Base-by-base conservation (phyloP, 176 grass and related monocot species). In the Carex littledalei region DNA sequence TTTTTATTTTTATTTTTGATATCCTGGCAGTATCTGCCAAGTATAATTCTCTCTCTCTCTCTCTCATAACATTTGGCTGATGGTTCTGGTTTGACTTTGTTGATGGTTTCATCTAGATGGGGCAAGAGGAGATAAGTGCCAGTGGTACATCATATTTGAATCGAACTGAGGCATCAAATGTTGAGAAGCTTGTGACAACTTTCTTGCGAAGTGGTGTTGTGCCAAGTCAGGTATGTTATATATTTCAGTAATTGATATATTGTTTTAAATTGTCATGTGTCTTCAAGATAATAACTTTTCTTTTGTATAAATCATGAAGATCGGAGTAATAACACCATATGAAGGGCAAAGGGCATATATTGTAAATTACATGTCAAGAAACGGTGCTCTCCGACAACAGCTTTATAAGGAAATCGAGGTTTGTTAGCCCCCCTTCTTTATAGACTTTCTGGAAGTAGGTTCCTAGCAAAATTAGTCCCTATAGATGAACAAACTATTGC, bases 331-430 rank as follows among this genome's bases (percentile, higher is more conserved):
- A 84, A 99, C 96, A 79, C 96, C 96, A 63, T 99, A 99, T 82
- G 96, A 99, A 93, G 96, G 96, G 86, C 96, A 99, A 72, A 94
- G 96, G 85, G 96, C 96, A 52, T 99, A 95, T 86, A 99, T 99
- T 86, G 93, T 95, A 29, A 99, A 95, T 87, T 96, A 99, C 73
- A 99, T 99, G 96, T 76, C 96, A 88, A 95, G 96, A 84, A 99
- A 99, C 81, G 96, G 96, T 35, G 91, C 96, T 75, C 93, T 99
- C 70, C 85, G 96, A 18, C 96, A 99, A 89, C 96, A 99, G 47
- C 93, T 99, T 52, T 99, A 99, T 81, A 99, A 99, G 82, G 96
- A 99, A 95, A 99, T 99, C 12, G 96, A 99, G 96, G 96, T 98
- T 60, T 43, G 24, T 71, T 65, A 54, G 29, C 32, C 7, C 15